Evolutionary conservation across 306 rosid genomes (phyloP), one percentile per base, ranked within the genome.

Genomic region (Pterocarpus macrocarpus): DNA sequence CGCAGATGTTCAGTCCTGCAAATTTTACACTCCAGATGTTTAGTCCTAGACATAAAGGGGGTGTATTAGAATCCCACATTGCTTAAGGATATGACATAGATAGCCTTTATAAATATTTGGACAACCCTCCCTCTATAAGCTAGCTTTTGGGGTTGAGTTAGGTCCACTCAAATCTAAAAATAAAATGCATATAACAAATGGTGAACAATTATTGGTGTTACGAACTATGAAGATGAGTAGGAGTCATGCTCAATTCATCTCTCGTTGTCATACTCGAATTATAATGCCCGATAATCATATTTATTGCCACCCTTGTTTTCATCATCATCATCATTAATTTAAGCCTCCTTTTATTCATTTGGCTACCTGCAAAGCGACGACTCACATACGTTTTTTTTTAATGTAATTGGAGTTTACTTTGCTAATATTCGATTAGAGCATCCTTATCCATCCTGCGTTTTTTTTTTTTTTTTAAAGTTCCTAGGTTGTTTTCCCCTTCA

Each of bases 261-360:
- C 8, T 80, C 75, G 22, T 38, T 64, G 32, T 77, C 66, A 61
- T 59, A 5, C 68, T 59, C 76, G 53, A 64, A 58, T 63, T 68
- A 63, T 33, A 68, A 75, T 64, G 71, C 47, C 30, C 22, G 6
- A 30, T 72, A 79, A 76, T 39, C 36, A 58, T 83, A 80, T 78
- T 71, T 77, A 43, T 77, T 83, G 73, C 71, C 81, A 77, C 64
- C 79, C 69, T 81, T 64, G 77, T 73, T 69, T 64, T 87, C 86
- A 69, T 84, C 82, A 69, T 87, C 86, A 69, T 84, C 82, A 62
- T 38, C 81, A 73, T 69, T 74, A 73, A 69, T 78, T 72, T 66
- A 35, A 64, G n/a, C 73, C 56, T 73, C 47, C 44, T 71, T 57
- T 68, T 55, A 53, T 82, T 77, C 13, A n/a, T 82, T 63, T 63